Evolutionary conservation across 2,329 filamentous ascomycete genomes (phyloP).

Genomic region (Pseudogymnoascus sp.): DNA sequence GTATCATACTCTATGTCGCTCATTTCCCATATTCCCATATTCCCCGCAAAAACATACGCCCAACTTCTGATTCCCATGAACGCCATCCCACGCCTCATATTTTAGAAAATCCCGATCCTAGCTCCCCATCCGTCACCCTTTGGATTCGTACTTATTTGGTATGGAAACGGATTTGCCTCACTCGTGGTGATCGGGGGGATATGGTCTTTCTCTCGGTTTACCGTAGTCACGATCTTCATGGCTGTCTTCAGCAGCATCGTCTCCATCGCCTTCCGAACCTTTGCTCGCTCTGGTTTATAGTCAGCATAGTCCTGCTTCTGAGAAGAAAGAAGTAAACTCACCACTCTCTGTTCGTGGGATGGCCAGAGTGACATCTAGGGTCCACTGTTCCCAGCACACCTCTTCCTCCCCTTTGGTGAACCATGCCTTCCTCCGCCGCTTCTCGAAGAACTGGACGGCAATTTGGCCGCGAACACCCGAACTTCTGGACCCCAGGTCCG

Average conservation of each 20-base stretch:
- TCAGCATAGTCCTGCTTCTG: not conserved
- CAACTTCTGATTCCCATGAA: not conserved
- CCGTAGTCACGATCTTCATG: constrained; percentile 82
- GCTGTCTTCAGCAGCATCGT: constrained; percentile 80
- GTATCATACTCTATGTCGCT: constrained; percentile 7
- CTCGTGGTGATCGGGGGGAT: constrained; percentile 94
- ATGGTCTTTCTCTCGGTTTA: constrained; percentile 86
- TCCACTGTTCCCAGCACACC: constrained; percentile 96
- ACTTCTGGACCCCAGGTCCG: constrained; percentile 36
- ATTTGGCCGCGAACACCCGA: constrained; percentile 69
- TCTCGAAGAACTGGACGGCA: constrained; percentile 90
- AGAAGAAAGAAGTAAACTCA: constrained; percentile 39
- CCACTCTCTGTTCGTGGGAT: constrained; percentile 83
- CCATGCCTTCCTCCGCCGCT: constrained; percentile 77
- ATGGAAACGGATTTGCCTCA: constrained; percentile 89
- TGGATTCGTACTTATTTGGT: constrained; percentile 84
- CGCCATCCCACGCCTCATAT: constrained; percentile 8
- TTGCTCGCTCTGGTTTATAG: constrained; percentile 61
- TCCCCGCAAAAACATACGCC: constrained; percentile 1
- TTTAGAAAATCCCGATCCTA: constrained; percentile 57
- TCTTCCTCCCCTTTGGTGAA: constrained; percentile 80
- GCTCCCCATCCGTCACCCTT: constrained; percentile 73
- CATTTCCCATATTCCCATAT: constrained; percentile 6
- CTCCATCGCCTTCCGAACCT: constrained; percentile 86
- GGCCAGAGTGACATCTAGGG: constrained; percentile 85